Evolutionary conservation across 768 basidiomycete species (phyloP).

Genomic region (Galerina marginata): DNA sequence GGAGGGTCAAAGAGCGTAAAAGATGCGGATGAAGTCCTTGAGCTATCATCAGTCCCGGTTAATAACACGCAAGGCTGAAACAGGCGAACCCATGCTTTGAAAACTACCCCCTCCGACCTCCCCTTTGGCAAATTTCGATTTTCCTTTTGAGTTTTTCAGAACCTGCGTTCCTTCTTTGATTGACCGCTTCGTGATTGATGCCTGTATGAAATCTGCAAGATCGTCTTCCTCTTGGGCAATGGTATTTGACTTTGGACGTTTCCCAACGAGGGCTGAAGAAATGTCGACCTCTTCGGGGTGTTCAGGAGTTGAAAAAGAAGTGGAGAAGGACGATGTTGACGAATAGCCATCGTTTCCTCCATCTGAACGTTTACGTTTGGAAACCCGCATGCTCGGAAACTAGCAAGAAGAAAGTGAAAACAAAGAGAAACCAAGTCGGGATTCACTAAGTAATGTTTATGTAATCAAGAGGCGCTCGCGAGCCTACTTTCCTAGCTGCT

Average conservation of each 20-base stretch:
- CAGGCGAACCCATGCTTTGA: conserved; percentile 85
- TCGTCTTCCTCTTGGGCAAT: conserved; percentile 62
- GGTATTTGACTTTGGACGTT: conserved; percentile 37
- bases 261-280: conserved; percentile 61
- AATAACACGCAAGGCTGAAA: conserved; percentile 15
- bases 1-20: conserved; percentile 84
- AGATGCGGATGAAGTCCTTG: conserved; percentile 83
- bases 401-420: no score
- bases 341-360: conserved; percentile 12
- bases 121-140: conserved; percentile 70
- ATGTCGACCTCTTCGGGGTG: conserved; percentile 55
- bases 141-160: conserved; percentile 79
- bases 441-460: no score
- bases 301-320: conserved; percentile 16
- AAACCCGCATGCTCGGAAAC: conserved; percentile 13
- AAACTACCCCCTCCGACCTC: conserved; percentile 94
- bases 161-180: conserved; percentile 76
- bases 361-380: conserved; percentile 23
- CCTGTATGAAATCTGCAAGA: conserved; percentile 66
- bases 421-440: no score
- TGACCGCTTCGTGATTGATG: conserved; percentile 74
- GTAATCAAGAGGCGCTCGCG: no score
- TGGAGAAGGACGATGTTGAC: conserved; percentile 10
- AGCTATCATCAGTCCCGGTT: neutral
- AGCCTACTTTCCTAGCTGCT: no score